A percentile compares a stretch with the other conserved stretches of the same genome.
These are phyloP conservation scores for Tephrocybe sp. DNA, from an alignment of 768 basidiomycete species.

Conservation along the genomic window DNA sequence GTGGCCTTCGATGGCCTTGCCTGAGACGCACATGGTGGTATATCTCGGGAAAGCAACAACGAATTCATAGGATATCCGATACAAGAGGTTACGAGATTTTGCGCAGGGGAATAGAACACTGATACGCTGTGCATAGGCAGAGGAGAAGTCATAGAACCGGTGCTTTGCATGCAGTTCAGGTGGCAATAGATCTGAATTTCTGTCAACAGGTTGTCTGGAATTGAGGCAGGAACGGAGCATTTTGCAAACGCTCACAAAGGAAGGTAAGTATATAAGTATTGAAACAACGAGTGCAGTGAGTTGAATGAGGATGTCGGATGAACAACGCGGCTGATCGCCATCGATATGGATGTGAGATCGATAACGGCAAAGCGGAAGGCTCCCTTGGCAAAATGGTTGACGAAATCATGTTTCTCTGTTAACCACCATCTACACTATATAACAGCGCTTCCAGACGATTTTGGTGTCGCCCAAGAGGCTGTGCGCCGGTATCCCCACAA, in stretches of 20 bases:
- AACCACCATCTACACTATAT: slow-evolving; percentile 9
- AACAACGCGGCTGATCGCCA: slow-evolving; percentile 10
- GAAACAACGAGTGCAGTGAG: not conserved
- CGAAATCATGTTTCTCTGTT: not conserved
- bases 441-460: too few species aligned
- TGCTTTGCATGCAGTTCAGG: not conserved
- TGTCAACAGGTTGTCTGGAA: not conserved
- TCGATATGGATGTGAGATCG: slow-evolving; percentile 17
- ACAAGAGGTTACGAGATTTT: too few species aligned
- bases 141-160: not conserved
- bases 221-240: too few species aligned
- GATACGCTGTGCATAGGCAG: too few species aligned
- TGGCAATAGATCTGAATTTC: not conserved
- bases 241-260: too few species aligned
- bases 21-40: too few species aligned
- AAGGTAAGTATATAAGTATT: not conserved
- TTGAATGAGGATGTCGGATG: not conserved
- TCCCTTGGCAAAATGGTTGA: slow-evolving; percentile 1
- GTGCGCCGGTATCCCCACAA: too few species aligned
- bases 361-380: slow-evolving; percentile 14
- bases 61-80: too few species aligned
- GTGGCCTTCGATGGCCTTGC: too few species aligned
- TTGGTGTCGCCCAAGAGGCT: too few species aligned
- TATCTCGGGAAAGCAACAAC: too few species aligned
- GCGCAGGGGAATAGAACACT: too few species aligned